phyloP scores from a whole-genome alignment of 2,329 filamentous ascomycete species.

The Calonectria henricotiae region DNA sequence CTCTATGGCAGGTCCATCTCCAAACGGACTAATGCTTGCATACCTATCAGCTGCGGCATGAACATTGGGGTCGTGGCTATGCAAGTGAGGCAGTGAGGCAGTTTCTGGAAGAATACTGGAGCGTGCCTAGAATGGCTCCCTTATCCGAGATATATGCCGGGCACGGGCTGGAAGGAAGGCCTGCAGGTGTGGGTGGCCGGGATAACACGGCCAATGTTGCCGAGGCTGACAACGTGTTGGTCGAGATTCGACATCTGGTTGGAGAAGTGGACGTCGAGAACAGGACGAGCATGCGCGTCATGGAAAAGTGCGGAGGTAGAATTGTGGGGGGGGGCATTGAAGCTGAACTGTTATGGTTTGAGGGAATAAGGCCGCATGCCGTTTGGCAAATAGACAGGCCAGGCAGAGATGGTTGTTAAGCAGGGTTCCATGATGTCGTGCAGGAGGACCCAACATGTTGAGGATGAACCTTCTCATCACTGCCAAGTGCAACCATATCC shows the following conservation, averaged over 20 bases:
- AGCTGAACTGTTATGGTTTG: conserved; percentile 13
- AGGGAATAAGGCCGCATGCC: conserved; percentile 19
- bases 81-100: conserved; percentile 19
- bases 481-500: neutral
- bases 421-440: neutral
- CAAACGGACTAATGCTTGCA: conserved; percentile 8
- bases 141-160: conserved; percentile 1
- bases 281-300: conserved; percentile 11
- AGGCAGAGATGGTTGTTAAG: neutral
- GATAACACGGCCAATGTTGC: neutral
- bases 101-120: conserved; percentile 34
- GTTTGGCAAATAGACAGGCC: conserved; percentile 28
- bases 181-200: neutral
- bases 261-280: neutral
- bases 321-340: conserved; percentile 6
- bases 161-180: neutral
- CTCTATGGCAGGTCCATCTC: neutral
- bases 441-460: neutral
- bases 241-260: conserved; percentile 7
- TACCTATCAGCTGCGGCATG: conserved; percentile 11
- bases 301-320: conserved; percentile 26
- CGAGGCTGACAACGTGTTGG: neutral
- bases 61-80: conserved; percentile 17
- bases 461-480: neutral
- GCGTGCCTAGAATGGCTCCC: conserved; percentile 5